Conservation (phyloP, 345 rosid species). For the Gossypium turneri region DNA sequence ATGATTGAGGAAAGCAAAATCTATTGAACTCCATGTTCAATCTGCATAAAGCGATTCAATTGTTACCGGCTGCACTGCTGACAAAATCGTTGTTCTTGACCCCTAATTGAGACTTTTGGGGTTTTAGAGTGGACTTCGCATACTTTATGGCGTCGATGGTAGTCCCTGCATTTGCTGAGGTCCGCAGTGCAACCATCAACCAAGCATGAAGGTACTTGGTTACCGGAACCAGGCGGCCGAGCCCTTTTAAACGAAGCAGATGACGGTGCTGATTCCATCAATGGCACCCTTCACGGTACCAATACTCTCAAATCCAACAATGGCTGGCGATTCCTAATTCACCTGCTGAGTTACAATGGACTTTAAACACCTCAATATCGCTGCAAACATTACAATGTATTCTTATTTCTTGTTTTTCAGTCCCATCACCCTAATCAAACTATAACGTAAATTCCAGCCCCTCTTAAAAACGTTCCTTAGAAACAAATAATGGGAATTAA, state of each 20-base stretch:
- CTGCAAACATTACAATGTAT: conserved; percentile 4
- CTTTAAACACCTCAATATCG: neutral
- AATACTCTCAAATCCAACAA: conserved; percentile 26
- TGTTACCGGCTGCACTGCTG: conserved; percentile 82
- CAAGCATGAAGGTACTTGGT: conserved; percentile 56
- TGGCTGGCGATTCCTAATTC: neutral
- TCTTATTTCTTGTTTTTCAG: conserved; percentile 6
- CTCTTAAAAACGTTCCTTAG: no score
- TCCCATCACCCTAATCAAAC: conserved; percentile 7
- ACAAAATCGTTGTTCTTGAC: conserved; percentile 63
- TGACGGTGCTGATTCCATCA: conserved; percentile 49
- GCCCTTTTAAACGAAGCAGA: conserved; percentile 48
- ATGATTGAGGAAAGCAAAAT: neutral
- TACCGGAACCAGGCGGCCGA: conserved; percentile 34
- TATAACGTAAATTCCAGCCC: no score
- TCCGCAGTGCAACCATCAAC: conserved; percentile 74
- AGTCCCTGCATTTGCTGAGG: conserved; percentile 64
- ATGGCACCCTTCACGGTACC: conserved; percentile 18
- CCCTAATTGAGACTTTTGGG: conserved; percentile 50
- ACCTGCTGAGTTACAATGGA: conserved; percentile 8
- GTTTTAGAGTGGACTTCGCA: conserved; percentile 72
- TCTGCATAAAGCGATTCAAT: neutral
- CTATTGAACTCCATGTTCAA: neutral
- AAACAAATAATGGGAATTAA: no score
- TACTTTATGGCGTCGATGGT: conserved; percentile 72